phyloP scores from a whole-genome alignment of 2,329 filamentous ascomycete genomes.

The Mycosphaerella arachidis region DNA sequence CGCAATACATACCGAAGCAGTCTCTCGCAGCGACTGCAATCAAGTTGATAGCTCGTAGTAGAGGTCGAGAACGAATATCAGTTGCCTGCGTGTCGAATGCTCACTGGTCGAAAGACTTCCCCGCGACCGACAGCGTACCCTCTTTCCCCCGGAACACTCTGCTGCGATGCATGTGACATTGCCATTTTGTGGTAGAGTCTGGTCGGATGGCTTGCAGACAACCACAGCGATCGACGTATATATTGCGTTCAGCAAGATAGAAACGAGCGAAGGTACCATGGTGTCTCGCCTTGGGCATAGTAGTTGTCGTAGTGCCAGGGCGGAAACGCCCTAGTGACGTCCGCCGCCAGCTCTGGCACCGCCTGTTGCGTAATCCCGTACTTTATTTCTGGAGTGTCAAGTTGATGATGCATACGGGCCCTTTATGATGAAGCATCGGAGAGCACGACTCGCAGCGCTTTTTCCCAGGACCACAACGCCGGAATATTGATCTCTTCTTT shows the following conservation, averaged over 20 bases:
- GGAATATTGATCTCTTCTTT: not conserved
- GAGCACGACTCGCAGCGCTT: not conserved
- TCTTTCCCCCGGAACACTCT: not conserved
- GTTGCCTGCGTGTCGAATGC: not conserved
- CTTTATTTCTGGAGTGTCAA: not conserved
- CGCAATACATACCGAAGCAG: not conserved
- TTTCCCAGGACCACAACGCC: not conserved
- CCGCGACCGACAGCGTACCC: not conserved
- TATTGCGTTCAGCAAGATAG: not conserved
- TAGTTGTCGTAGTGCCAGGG: not conserved
- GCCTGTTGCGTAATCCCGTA: not conserved
- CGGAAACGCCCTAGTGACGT: not conserved
- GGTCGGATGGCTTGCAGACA: not conserved
- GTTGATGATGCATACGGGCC: not conserved
- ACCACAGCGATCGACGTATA: not conserved
- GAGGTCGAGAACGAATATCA: not conserved
- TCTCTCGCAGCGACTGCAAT: not conserved
- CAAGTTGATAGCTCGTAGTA: not conserved
- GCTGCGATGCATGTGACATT: not conserved
- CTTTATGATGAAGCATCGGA: not conserved
- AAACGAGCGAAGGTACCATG: not conserved
- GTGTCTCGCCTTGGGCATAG: not conserved
- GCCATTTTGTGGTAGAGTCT: not conserved
- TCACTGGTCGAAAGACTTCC: not conserved
- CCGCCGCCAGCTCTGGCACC: not conserved